Base-by-base conservation (phyloP, 1,284 basidiomycete genomes). In the Grifola frondosa region DNA sequence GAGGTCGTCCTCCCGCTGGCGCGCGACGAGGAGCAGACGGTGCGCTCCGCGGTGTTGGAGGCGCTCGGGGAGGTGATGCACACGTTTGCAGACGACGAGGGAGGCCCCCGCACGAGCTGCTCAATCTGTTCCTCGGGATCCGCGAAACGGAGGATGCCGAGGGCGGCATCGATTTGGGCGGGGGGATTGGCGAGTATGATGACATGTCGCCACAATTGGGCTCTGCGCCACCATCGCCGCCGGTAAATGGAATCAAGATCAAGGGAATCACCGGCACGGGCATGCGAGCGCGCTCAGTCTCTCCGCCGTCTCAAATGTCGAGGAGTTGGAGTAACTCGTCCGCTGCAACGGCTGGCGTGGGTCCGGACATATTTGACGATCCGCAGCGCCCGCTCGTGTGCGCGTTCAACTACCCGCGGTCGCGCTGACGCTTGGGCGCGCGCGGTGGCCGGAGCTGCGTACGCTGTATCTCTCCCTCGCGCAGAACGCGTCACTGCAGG, bases 341-440 rank as follows among this genome's bases (percentile, higher is more conserved):
- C 40, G 51, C 54, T 6, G 52, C 59, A n/a, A 49, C 50, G 26
- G 40, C 43, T 7, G 37, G 40, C 10, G 19, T 36, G 24, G 55
- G 53, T 0, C 31, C 42, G 6, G 62, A 63, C 40, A 60, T 63
- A 17, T 64, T 61, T 36, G 61, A 67, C 20, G 78, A 82, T 50
- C 78, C 83, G 1, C 83, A 90, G 42, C 82, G 93, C 30, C 83
- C 91, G 9, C 71, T 95, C 13, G 86, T 97, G 22, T 90, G 91
- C 54, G 92, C 92, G 7, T 98, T 95, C 74, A 98, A 97, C 65
- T 87, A 91, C 58, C 96, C 15, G 95, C 95, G 10, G 91, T 98
- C 2, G 81, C 84, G 10, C 74, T 95, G 7, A 92, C 94, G 1
- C 72, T 97, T 13, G 95, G 95, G 5, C 67, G 71, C 5, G 64